Base-by-base conservation (phyloP, 2,329 filamentous ascomycete genomes). In the Microsporum canis region DNA sequence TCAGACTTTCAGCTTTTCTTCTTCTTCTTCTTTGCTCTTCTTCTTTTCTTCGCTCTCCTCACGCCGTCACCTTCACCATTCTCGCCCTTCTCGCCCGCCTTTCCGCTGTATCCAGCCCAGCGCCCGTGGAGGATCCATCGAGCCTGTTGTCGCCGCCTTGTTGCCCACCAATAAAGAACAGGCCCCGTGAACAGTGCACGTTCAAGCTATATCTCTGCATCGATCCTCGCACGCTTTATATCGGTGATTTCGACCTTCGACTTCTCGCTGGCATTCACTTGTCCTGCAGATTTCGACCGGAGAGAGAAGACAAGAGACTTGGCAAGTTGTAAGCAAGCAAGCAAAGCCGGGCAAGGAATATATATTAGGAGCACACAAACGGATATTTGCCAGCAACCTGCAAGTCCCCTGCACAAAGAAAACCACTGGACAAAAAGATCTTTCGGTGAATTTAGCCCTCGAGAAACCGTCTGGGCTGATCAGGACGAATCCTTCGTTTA, bases 181-280 rank as follows among this genome's bases (percentile, higher is more conserved):
- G 31, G 14, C 49, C 49, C 12, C n/a, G 34, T 17, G 34, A 34
- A 34, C 51, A 34, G 34, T 33, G 34, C 51, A 56, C 23, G 8
- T 27, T 34, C 23, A 33, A 56, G 34, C 29, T 56, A 56, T 17
- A 27, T 56, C 43, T 53, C 51, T 33, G 43, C 43, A 23, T 10
- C 43, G n/a, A 47, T 47, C 34, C 51, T 34, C 51, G 31, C 34
- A 17, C 31, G 7, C 51, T 41, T 12, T n/a, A 47, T 27, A 36
- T 17, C 49, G 47, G 39, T 33, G 43, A 68, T 69, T 67, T 63
- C 66, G 69, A 65, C 65, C 63, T 59, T 69, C 63, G 60, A 60
- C 60, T 60, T 61, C 55, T 61, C 60, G 61, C 58, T 76, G 76
- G 75, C 76, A 78, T 78, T 78, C 72, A 76, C 76, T 78, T 78